Evolutionary conservation across 73 alveolate genomes (phyloP).

Genomic region (Paramecium caudatum): DNA sequence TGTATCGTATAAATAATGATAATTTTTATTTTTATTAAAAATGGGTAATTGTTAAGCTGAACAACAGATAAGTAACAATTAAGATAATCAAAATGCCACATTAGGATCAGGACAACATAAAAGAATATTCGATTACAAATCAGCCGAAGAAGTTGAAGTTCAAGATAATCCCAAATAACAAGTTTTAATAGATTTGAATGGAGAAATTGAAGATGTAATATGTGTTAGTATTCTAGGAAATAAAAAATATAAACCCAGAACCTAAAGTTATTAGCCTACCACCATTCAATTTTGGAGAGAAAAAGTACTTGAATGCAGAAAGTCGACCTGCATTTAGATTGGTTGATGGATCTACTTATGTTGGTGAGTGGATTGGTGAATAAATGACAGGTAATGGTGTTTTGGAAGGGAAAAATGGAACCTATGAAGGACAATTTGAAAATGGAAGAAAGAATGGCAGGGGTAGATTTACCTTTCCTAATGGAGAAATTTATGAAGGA

Average conservation of each 20-base stretch:
- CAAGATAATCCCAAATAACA: neutral
- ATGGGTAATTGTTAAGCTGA: conserved; percentile 35
- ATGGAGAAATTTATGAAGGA: conserved; percentile 69
- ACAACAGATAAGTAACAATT: neutral
- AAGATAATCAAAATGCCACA: neutral
- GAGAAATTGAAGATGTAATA: conserved; percentile 41
- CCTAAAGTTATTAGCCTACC: conserved; percentile 10
- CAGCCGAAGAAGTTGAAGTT: neutral
- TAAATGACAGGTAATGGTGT: conserved; percentile 62
- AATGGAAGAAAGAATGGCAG: conserved; percentile 74
- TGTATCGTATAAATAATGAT: conserved; percentile 6
- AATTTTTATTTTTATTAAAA: neutral
- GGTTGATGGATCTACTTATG: conserved; percentile 63
- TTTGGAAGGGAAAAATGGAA: conserved; percentile 41
- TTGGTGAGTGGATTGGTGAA: conserved; percentile 62
- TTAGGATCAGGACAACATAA: neutral
- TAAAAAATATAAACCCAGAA: neutral
- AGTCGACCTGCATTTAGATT: conserved; percentile 35
- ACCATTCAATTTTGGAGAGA: conserved; percentile 62
- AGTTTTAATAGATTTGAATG: neutral
- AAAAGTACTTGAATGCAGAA: neutral
- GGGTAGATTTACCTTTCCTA: conserved; percentile 51
- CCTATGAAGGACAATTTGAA: conserved; percentile 78
- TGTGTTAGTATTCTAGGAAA: neutral
- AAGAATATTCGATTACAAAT: neutral